phyloP scores from a whole-genome alignment of 1,139 yeast species.

The Geotrichum citri-aurantii region DNA sequence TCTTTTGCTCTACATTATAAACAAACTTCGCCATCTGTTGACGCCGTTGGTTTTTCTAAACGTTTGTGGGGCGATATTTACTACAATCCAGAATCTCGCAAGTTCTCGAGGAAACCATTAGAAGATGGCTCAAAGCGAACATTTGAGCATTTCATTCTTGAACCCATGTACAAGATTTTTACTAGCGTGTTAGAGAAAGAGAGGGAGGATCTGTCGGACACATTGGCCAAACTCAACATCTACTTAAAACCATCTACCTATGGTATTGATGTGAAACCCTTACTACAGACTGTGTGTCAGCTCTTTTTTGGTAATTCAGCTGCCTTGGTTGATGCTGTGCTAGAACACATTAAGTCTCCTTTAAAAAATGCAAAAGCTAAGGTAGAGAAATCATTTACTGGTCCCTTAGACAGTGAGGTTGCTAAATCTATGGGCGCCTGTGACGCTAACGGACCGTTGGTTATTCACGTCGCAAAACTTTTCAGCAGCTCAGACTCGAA shows the following conservation, averaged over 20 bases:
- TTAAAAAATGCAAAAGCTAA: conserved; percentile 31
- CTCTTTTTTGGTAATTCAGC: conserved; percentile 49
- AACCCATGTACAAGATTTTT: conserved; percentile 75
- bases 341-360: conserved; percentile 42
- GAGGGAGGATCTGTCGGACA: conserved; percentile 38
- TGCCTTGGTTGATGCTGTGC: conserved; percentile 52
- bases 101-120: conserved; percentile 42
- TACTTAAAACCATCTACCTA: conserved; percentile 29
- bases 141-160: conserved; percentile 63
- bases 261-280: conserved; percentile 49
- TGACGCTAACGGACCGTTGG: conserved; percentile 40
- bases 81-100: conserved; percentile 42
- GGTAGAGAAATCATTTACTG: conserved; percentile 27
- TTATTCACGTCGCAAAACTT: conserved; percentile 60
- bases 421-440: conserved; percentile 29
- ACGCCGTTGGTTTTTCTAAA: conserved; percentile 43
- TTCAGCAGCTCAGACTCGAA: conserved; percentile 47
- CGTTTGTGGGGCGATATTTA: conserved; percentile 76
- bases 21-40: conserved; percentile 34
- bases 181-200: conserved; percentile 57
- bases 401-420: conserved; percentile 26
- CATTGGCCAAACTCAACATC: conserved; percentile 42
- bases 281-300: conserved; percentile 51
- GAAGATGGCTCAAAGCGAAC: conserved; percentile 41
- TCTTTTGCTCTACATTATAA: conserved; percentile 60